A percentile compares a stretch with the other conserved stretches of the same genome.
Conservation (phyloP, 2,329 filamentous ascomycete species). For the Aspergillus tubingensis region DNA sequence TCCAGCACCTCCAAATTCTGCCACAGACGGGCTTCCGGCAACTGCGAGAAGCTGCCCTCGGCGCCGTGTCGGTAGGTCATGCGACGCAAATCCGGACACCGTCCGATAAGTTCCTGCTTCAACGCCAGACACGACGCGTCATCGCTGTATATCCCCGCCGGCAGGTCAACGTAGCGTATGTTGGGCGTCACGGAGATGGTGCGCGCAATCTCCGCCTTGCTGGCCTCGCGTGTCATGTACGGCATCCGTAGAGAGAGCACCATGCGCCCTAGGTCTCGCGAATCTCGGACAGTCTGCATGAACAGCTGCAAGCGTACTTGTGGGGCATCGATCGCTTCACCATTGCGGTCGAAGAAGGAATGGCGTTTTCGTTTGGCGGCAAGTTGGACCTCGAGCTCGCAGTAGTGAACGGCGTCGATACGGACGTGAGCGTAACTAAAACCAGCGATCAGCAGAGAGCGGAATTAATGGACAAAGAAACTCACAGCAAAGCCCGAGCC, state of each 20-base stretch:
- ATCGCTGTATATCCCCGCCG: conserved; percentile 82
- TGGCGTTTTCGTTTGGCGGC: conserved; percentile 75
- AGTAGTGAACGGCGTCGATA: conserved; percentile 94
- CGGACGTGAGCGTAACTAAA: conserved; percentile 81
- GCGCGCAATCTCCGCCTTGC: conserved; percentile 79
- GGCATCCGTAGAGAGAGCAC: conserved; percentile 84
- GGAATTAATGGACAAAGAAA: conserved; percentile 22
- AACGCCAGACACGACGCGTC: conserved; percentile 74
- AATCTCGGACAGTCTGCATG: conserved; percentile 78
- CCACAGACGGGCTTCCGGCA: conserved; percentile 59
- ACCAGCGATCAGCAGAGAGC: conserved; percentile 2
- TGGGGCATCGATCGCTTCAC: conserved; percentile 77
- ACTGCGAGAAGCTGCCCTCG: conserved; percentile 72
- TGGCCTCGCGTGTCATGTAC: conserved; percentile 91
- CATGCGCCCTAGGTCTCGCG: conserved; percentile 66
- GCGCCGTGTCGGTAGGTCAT: conserved; percentile 82
- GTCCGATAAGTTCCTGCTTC: conserved; percentile 78
- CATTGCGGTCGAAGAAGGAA: conserved; percentile 73
- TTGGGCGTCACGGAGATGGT: conserved; percentile 83
- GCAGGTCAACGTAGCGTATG: conserved; percentile 85
- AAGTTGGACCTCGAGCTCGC: conserved; percentile 78
- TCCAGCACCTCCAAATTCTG: conserved; percentile 45
- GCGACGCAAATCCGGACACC: conserved; percentile 81
- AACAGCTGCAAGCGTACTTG: conserved; percentile 75
- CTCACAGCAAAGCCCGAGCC: conserved; percentile 65